Base-by-base conservation (phyloP, 2,329 filamentous ascomycete genomes). In the Colletotrichum endophyticum region DNA sequence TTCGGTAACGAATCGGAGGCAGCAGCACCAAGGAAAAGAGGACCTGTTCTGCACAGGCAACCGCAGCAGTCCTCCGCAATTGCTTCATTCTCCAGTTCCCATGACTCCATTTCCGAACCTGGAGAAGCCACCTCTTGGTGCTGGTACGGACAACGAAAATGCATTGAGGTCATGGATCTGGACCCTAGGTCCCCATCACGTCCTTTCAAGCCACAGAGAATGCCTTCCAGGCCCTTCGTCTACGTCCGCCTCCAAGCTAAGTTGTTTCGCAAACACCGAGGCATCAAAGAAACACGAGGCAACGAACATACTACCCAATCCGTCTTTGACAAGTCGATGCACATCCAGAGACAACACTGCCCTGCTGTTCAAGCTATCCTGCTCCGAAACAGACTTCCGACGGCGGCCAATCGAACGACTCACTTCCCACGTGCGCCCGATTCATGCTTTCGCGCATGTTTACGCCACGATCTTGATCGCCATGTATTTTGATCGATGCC, bases 381-480 rank as follows among this genome's bases (percentile, higher is more conserved):
- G 19, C 32, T 25, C 22, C 34, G 63, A 76, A 72, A 73, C 73
- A 76, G 73, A 64, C 73, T 76, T 76, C 70, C 59, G 73, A 53
- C 39, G 34, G 49, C n/a, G 25, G 16, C 19, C 56, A 49, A n/a
- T n/a, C n/a, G 25, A 27, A 25, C 70, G 73, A 73, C 64, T 73
- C 34, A 64, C 64, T 68, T 76, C 39, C 64, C 70, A 34, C 57
- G 44, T 76, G 39, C 39, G 66, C 39, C 15, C 39, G 57, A 70
- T 72, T 72, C 62, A 72, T 56, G 53, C 39, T 49, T 39, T 68
- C 27, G 16, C 39, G n/a, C 56, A 16, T 16, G 36, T 30, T 44
- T 19, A 66, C 56, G 57, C 64, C 70, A 59, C 63, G 32, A 66
- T 59, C 63, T 34, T 64, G 56, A 44, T 68, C 30, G 39, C 39